Conservation (phyloP, 805 yeast species). For the Metschnikowia noctiluminum region DNA sequence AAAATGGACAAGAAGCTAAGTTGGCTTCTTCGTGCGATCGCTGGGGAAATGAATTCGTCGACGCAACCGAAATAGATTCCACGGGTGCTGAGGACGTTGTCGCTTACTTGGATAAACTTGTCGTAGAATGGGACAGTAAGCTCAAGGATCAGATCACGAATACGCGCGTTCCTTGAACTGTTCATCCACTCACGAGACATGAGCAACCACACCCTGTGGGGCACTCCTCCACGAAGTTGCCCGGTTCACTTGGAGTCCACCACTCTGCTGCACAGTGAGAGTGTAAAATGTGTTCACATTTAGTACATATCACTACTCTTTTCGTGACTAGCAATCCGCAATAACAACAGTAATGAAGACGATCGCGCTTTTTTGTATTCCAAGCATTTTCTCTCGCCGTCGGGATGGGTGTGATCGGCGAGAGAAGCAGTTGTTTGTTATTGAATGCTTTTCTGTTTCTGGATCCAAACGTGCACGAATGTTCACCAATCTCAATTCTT, state of each 20-base stretch:
- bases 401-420: slow-evolving; percentile 24
- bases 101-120: slow-evolving; percentile 56
- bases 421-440: slow-evolving; percentile 21
- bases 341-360: slow-evolving; percentile 51
- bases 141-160: slow-evolving; percentile 70
- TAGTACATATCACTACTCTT: slow-evolving; percentile 61
- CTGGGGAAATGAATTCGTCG: slow-evolving; percentile 64
- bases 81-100: slow-evolving; percentile 67
- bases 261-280: slow-evolving; percentile 74
- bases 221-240: slow-evolving; percentile 9
- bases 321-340: slow-evolving; percentile 63
- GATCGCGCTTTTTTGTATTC: slow-evolving; percentile 26
- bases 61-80: slow-evolving; percentile 51
- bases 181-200: slow-evolving; percentile 10
- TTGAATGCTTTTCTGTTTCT: slow-evolving; percentile 21
- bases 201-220: slow-evolving; percentile 20
- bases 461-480: slow-evolving; percentile 34
- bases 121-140: slow-evolving; percentile 68
- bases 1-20: slow-evolving; percentile 52
- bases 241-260: slow-evolving; percentile 11
- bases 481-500: slow-evolving; percentile 20
- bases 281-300: slow-evolving; percentile 79
- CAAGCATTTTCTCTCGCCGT: slow-evolving; percentile 27
- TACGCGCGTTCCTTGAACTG: slow-evolving; percentile 29
- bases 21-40: slow-evolving; percentile 68